Conservation (phyloP, 805 yeast genomes). For the Yamadazyma endophytica region DNA sequence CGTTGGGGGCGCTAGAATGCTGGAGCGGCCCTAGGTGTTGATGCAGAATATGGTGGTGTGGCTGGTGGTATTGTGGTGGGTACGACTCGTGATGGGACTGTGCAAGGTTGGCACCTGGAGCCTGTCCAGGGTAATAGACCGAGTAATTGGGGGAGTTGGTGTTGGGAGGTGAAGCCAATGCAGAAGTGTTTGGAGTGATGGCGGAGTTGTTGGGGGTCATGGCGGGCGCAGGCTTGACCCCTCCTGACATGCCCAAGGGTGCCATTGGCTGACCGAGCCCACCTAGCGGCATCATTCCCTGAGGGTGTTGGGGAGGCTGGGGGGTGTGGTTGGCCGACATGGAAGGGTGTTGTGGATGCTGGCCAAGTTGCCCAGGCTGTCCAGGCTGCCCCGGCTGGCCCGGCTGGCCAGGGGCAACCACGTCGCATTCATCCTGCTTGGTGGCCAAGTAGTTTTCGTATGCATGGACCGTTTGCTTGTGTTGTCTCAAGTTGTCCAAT, state of each 20-base stretch:
- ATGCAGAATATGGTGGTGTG: slow-evolving; percentile 5
- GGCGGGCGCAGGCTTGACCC: neutral
- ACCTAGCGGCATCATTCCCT: no score
- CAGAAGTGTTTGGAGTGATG: slow-evolving; percentile 5
- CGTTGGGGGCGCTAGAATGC: neutral
- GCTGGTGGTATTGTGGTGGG: slow-evolving; percentile 2
- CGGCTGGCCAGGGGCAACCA: neutral
- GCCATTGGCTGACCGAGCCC: no score
- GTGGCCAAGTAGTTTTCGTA: slow-evolving; percentile 26
- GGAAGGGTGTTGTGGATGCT: neutral
- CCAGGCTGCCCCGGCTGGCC: slow-evolving; percentile 1
- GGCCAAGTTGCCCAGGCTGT: slow-evolving; percentile 1
- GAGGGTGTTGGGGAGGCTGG: neutral
- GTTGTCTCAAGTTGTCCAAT: slow-evolving; percentile 86
- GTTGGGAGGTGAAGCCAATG: slow-evolving; percentile 24
- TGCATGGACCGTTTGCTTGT: slow-evolving; percentile 68
- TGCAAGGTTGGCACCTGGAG: neutral
- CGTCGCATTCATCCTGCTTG: slow-evolving; percentile 11
- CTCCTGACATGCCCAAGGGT: no score
- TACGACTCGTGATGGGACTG: slow-evolving; percentile 1
- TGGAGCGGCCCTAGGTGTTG: slow-evolving; percentile 2
- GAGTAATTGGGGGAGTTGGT: slow-evolving; percentile 20
- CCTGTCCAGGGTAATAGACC: no score
- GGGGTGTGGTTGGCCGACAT: slow-evolving; percentile 1
- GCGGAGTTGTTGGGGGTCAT: slow-evolving; percentile 1